A percentile compares a stretch with the other conserved stretches of the same genome.
Conservation (phyloP, 768 basidiomycete genomes). For the Mycena haematopus region DNA sequence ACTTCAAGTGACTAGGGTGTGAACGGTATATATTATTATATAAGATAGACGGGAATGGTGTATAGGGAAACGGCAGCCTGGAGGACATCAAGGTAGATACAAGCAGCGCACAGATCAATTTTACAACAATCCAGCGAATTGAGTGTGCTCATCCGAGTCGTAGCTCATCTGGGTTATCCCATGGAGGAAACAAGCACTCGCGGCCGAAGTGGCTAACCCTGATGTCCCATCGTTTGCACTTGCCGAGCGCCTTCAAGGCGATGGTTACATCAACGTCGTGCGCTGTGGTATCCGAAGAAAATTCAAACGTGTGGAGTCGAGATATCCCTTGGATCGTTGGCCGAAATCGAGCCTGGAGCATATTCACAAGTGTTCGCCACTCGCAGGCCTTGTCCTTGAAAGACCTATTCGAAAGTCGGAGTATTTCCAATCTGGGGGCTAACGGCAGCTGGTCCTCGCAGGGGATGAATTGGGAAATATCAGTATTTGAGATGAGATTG, state of each 20-base stretch:
- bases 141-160: too few relatives aligned
- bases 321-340: background rate
- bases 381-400: background rate
- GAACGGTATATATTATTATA: too few relatives aligned
- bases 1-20: too few relatives aligned
- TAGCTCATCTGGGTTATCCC: too few relatives aligned
- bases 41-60: too few relatives aligned
- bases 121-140: too few relatives aligned
- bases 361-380: conserved; percentile 11
- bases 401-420: conserved; percentile 24
- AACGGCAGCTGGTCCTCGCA: background rate
- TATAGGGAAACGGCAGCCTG: too few relatives aligned
- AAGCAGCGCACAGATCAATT: too few relatives aligned
- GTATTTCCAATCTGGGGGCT: conserved; percentile 20
- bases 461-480: conserved; percentile 1
- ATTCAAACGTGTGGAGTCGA: conserved; percentile 6
- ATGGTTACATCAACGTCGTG: background rate
- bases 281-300: background rate
- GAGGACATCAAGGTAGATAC: too few relatives aligned
- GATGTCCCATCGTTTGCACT: conserved; percentile 9
- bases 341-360: conserved; percentile 11
- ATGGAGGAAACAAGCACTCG: too few relatives aligned
- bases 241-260: background rate
- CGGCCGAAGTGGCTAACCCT: background rate
- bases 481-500: background rate